Percentiles rank a stretch among this genome's conserved stretches.
phyloP scores from a whole-genome alignment of 2,329 filamentous ascomycete species.

The Pezicula radicicola region DNA sequence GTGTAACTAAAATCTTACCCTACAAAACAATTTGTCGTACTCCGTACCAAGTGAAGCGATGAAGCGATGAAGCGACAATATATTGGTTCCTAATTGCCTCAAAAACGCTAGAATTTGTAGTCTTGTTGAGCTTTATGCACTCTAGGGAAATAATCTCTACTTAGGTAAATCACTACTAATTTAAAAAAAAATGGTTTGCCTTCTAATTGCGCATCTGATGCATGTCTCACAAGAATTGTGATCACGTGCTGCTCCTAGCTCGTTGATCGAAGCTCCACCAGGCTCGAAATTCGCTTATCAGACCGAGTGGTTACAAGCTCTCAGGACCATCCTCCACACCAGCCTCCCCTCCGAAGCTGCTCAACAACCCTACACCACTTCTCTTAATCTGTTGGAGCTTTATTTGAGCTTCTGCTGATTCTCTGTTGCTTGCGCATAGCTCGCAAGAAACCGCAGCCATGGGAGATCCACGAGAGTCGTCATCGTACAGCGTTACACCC shows the following conservation, averaged over 20 bases:
- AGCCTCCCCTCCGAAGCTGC: background rate
- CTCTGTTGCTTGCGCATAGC: background rate
- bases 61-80: too few species aligned
- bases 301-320: background rate
- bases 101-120: too few species aligned
- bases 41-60: too few species aligned
- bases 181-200: too few species aligned
- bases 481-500: slow-evolving; percentile 51
- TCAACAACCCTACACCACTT: background rate
- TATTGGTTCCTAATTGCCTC: too few species aligned
- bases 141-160: too few species aligned
- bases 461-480: slow-evolving; percentile 33
- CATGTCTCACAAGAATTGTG: too few species aligned
- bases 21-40: too few species aligned
- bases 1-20: too few species aligned
- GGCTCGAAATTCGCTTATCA: background rate
- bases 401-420: slow-evolving; percentile 5
- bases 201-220: too few species aligned
- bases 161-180: too few species aligned
- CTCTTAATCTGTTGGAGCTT: slow-evolving; percentile 6
- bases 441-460: slow-evolving; percentile 17
- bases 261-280: background rate
- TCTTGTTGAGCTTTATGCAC: too few species aligned
- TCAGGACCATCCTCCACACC: background rate
- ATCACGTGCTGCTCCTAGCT: background rate